Conservation (phyloP, 768 basidiomycete genomes). For the Hypholoma fasciculare region DNA sequence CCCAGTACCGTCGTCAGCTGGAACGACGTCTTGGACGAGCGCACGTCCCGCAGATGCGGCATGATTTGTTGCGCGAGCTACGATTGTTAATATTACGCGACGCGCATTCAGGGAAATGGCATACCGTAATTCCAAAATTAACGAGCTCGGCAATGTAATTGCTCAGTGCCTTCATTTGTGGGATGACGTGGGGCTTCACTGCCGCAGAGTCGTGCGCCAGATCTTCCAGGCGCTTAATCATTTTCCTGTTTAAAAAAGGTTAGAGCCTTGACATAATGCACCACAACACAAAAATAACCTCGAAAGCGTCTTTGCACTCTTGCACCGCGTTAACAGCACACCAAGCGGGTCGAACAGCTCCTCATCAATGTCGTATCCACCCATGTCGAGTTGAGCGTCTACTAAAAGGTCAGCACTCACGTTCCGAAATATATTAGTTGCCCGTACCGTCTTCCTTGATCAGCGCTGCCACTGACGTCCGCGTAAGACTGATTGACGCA, state of each 20-base stretch:
- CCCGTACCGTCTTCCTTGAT: constrained; percentile 74
- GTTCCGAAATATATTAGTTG: not conserved
- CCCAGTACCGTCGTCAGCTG: constrained; percentile 68
- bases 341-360: constrained; percentile 84
- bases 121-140: constrained; percentile 88
- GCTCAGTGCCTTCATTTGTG: constrained; percentile 72
- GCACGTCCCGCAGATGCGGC: constrained; percentile 81
- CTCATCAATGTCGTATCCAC: constrained; percentile 70
- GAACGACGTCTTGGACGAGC: constrained; percentile 76
- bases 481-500: constrained; percentile 86
- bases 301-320: constrained; percentile 76
- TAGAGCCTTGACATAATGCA: not conserved
- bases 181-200: constrained; percentile 67
- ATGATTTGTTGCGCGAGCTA: constrained; percentile 90
- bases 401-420: not conserved
- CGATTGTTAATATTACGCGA: not conserved
- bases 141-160: constrained; percentile 78
- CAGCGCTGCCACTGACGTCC: constrained; percentile 77
- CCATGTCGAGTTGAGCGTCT: constrained; percentile 78
- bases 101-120: constrained; percentile 19
- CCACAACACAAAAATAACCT: constrained; percentile 45
- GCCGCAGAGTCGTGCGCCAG: constrained; percentile 71
- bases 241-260: constrained; percentile 59
- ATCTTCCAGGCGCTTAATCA: constrained; percentile 84
- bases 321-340: constrained; percentile 78